These are phyloP conservation scores for Penicillium paxilli DNA, from an alignment of 495 filamentous ascomycete genomes.

Conservation along the genomic window DNA sequence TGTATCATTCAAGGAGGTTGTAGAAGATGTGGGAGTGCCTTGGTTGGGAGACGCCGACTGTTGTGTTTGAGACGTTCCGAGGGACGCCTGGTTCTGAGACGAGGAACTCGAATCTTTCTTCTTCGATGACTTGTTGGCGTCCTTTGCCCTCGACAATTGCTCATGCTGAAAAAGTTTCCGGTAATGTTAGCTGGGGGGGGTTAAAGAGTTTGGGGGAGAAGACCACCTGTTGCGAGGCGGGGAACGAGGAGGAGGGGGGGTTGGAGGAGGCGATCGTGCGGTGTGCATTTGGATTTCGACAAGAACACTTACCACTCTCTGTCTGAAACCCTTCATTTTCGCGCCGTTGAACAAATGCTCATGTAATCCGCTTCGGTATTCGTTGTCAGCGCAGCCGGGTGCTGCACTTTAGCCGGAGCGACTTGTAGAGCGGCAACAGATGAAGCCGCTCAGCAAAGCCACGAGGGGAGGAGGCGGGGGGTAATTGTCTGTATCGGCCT, in stretches of 20 bases:
- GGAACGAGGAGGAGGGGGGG: constrained; percentile 9
- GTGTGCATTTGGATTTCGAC: constrained; percentile 12
- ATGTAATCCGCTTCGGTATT: constrained; percentile 37
- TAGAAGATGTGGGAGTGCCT: constrained; percentile 79
- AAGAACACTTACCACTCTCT: constrained; percentile 90
- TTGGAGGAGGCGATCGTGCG: constrained; percentile 9
- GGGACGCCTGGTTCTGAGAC: constrained; percentile 51
- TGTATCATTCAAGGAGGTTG: constrained; percentile 79
- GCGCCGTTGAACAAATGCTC: constrained; percentile 32
- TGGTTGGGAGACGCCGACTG: constrained; percentile 64
- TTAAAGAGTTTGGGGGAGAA: constrained; percentile 1
- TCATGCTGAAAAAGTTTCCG: constrained; percentile 53
- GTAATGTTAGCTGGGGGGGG: not conserved
- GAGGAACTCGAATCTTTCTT: constrained; percentile 84
- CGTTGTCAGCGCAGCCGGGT: constrained; percentile 40
- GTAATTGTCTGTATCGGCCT: constrained; percentile 38
- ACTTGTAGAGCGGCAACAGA: constrained; percentile 20
- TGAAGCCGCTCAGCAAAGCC: constrained; percentile 25
- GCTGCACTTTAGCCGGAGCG: constrained; percentile 44
- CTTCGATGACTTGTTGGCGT: constrained; percentile 89
- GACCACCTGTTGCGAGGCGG: constrained; percentile 21
- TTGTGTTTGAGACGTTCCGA: constrained; percentile 48
- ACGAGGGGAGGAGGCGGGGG: constrained; percentile 16
- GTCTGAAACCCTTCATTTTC: constrained; percentile 97
- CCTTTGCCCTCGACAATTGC: constrained; percentile 94